Evolutionary conservation across 2,329 filamentous ascomycete species (phyloP).

Genomic region (Colletotrichum liriopes): DNA sequence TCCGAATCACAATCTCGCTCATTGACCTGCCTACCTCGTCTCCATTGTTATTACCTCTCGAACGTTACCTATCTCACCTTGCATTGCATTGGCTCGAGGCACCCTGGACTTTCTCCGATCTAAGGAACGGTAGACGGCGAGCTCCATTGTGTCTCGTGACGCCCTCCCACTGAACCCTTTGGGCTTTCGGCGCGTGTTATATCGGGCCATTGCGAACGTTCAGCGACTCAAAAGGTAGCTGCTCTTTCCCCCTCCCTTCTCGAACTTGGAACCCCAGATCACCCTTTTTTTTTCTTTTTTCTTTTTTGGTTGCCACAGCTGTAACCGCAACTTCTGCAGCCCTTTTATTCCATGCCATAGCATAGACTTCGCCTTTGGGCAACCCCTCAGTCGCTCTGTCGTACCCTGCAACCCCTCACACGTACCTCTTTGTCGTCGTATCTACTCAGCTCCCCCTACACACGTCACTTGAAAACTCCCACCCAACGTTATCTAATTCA

Average conservation of each 20-base stretch:
- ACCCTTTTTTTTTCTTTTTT: too few species aligned
- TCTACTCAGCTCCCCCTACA: not conserved
- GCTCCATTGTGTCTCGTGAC: conserved; percentile 40
- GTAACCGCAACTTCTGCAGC: not conserved
- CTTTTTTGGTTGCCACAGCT: not conserved
- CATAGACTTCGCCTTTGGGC: not conserved
- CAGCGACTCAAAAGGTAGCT: not conserved
- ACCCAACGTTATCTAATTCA: conserved; percentile 1
- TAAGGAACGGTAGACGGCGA: conserved; percentile 31
- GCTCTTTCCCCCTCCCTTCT: not conserved
- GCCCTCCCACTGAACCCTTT: conserved; percentile 11
- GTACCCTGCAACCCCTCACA: conserved; percentile 6
- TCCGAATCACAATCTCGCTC: not conserved
- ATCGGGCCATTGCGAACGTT: conserved; percentile 6
- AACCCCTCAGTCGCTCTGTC: not conserved
- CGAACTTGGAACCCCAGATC: not conserved
- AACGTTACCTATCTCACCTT: not conserved
- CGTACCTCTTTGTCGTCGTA: not conserved
- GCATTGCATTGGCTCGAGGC: conserved; percentile 3
- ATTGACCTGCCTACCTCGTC: conserved; percentile 4
- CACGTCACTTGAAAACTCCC: not conserved
- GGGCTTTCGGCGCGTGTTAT: conserved; percentile 17
- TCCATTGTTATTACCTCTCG: conserved; percentile 1
- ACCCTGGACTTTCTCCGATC: not conserved
- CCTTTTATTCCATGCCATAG: not conserved